Percentiles rank a stretch among this genome's conserved stretches.
Evolutionary conservation across 768 basidiomycete genomes (phyloP).

Genomic region (Macrolepiota fuliginosa): DNA sequence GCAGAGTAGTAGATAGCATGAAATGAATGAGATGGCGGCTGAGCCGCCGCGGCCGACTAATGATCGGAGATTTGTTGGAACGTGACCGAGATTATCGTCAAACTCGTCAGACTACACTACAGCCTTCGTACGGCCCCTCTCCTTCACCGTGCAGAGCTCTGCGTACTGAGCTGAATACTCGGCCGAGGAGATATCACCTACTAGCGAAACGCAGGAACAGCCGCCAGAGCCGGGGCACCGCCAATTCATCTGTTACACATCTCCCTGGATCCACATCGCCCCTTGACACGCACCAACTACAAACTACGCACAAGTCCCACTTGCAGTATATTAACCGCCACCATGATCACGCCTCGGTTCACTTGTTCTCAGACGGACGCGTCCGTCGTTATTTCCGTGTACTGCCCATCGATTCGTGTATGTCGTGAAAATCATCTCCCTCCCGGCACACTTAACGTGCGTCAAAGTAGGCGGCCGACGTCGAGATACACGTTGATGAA

Average conservation of each 20-base stretch:
- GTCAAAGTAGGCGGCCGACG: slow-evolving; percentile 70
- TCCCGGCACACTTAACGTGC: slow-evolving; percentile 11
- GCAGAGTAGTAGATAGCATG: not conserved
- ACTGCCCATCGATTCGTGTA: slow-evolving; percentile 74
- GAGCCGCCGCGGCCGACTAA: not conserved
- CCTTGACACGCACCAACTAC: not conserved
- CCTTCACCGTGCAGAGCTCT: too few species aligned
- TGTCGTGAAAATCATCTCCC: slow-evolving; percentile 22
- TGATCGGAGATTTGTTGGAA: slow-evolving; percentile 4
- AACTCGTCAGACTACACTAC: not conserved
- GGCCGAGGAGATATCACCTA: not conserved
- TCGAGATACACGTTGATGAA: slow-evolving; percentile 75
- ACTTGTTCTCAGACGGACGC: slow-evolving; percentile 60
- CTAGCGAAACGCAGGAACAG: not conserved
- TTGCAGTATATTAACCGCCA: not conserved
- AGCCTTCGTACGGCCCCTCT: not conserved
- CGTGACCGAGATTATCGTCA: not conserved
- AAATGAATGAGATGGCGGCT: not conserved
- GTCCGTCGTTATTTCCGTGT: slow-evolving; percentile 56
- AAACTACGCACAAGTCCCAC: not conserved
- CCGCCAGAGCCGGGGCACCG: not conserved
- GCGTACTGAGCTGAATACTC: not conserved
- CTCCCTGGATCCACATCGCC: not conserved
- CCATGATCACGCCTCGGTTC: slow-evolving; percentile 79
- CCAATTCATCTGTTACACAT: not conserved